Percentiles rank a stretch among this genome's conserved stretches.
Evolutionary conservation across 2,329 filamentous ascomycete genomes (phyloP).

Genomic region (Diaporthe sp.): DNA sequence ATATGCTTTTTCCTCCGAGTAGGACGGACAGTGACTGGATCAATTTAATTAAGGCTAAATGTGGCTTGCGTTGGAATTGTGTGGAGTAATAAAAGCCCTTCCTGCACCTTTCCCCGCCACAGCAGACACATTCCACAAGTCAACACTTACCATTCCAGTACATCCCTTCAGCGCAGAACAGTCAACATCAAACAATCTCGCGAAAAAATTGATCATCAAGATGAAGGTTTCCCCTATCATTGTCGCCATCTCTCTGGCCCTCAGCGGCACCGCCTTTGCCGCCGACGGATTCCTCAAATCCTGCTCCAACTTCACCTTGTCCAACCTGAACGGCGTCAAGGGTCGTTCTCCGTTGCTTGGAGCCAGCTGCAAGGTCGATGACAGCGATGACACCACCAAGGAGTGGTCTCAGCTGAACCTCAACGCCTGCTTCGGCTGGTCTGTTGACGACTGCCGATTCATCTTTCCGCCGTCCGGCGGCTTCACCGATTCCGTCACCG

Average conservation of each 20-base stretch:
- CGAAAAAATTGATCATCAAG: background rate
- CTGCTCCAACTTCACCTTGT: background rate
- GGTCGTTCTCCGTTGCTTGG: background rate
- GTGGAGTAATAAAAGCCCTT: background rate
- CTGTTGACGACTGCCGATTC: background rate
- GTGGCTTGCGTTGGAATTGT: background rate
- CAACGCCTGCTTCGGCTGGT: constrained; percentile 19
- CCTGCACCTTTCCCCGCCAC: background rate
- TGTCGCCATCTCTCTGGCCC: background rate
- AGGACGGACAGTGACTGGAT: background rate
- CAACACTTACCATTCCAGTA: background rate
- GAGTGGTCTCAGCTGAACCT: background rate
- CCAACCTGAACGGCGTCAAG: background rate
- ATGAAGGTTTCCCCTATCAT: background rate
- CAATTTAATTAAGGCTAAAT: background rate
- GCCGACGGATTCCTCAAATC: background rate
- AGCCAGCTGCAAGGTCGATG: background rate
- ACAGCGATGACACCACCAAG: too few relatives aligned
- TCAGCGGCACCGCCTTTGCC: background rate
- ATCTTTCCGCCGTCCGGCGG: background rate
- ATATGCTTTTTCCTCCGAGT: background rate
- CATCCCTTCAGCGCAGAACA: background rate
- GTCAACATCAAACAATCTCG: background rate
- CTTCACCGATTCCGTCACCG: background rate
- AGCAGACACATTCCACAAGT: background rate